Evolutionary conservation across 495 filamentous ascomycete genomes (phyloP).

Genomic region (Xylaria nigripes): DNA sequence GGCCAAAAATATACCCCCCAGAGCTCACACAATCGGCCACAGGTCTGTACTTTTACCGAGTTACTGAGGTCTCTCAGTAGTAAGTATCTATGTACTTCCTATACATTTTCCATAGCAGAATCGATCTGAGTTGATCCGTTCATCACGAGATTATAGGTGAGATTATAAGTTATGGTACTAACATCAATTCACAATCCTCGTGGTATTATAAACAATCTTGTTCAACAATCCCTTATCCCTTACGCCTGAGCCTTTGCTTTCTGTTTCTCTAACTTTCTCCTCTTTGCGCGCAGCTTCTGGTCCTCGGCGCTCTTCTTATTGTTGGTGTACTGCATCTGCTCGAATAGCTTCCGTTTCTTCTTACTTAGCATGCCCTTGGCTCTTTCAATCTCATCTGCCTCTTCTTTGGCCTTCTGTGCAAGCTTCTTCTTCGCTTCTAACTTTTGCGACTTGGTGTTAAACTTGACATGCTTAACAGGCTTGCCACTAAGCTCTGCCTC

Average conservation of each 20-base stretch:
- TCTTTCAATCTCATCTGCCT: constrained; percentile 76
- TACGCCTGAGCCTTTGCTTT: constrained; percentile 26
- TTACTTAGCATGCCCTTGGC: constrained; percentile 89
- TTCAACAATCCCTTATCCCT: constrained; percentile 12
- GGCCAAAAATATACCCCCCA: neutral
- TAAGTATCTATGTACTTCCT: too few relatives aligned
- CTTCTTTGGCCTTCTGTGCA: constrained; percentile 59
- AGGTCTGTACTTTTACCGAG: too few relatives aligned
- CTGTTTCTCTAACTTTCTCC: constrained; percentile 78
- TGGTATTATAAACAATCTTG: constrained; percentile 24
- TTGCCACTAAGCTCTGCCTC: constrained; percentile 73
- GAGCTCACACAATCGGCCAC: too few relatives aligned
- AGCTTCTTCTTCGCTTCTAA: constrained; percentile 57
- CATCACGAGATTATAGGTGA: too few relatives aligned
- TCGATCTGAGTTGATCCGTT: neutral
- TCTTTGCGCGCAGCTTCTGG: constrained; percentile 66
- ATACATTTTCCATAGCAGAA: neutral
- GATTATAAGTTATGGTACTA: too few relatives aligned
- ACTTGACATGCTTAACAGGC: constrained; percentile 32
- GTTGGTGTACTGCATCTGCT: constrained; percentile 88
- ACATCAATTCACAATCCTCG: neutral
- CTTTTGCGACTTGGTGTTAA: constrained; percentile 51
- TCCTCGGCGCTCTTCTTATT: constrained; percentile 75
- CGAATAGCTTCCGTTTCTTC: constrained; percentile 81
- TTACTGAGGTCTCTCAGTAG: too few relatives aligned